Percentiles rank a stretch among this genome's conserved stretches.
Evolutionary conservation across 805 yeast species (phyloP).

Genomic region (Groenewaldozyma salmanticensis): DNA sequence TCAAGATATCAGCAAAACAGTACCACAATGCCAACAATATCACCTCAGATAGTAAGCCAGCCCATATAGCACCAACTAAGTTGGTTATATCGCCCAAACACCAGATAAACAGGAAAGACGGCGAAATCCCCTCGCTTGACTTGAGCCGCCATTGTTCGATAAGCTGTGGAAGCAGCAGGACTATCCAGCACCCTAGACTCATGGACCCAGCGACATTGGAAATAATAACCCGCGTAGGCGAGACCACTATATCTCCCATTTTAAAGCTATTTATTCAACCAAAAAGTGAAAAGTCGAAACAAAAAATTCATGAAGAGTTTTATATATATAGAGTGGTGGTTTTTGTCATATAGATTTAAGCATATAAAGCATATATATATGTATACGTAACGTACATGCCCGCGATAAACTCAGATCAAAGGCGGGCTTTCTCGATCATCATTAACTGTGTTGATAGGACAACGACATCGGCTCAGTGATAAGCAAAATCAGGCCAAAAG

Average conservation of each 20-base stretch:
- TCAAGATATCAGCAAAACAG: conserved; percentile 55
- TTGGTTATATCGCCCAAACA: conserved; percentile 62
- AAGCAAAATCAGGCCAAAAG: too few species aligned
- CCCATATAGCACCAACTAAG: conserved; percentile 61
- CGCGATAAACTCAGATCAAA: too few species aligned
- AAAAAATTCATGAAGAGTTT: too few species aligned
- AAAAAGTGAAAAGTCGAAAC: too few species aligned
- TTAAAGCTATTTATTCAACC: too few species aligned
- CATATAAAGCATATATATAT: neutral
- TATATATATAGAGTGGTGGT: too few species aligned
- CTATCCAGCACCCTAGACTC: conserved; percentile 71
- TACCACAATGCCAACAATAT: conserved; percentile 67
- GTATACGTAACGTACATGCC: too few species aligned
- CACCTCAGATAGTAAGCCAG: conserved; percentile 58
- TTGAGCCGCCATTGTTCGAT: conserved; percentile 73
- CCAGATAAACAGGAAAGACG: conserved; percentile 61
- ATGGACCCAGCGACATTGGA: conserved; percentile 64
- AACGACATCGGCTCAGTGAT: too few species aligned
- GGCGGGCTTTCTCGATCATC: too few species aligned
- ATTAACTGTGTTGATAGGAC: too few species aligned
- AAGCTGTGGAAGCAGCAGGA: conserved; percentile 63
- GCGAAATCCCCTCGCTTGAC: conserved; percentile 64
- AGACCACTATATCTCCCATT: too few species aligned
- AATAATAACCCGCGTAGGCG: conserved; percentile 29
- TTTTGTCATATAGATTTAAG: too few species aligned